Evolutionary conservation across 495 filamentous ascomycete species (phyloP), one percentile per base, ranked within the genome.

Genomic region (Podospora conica): DNA sequence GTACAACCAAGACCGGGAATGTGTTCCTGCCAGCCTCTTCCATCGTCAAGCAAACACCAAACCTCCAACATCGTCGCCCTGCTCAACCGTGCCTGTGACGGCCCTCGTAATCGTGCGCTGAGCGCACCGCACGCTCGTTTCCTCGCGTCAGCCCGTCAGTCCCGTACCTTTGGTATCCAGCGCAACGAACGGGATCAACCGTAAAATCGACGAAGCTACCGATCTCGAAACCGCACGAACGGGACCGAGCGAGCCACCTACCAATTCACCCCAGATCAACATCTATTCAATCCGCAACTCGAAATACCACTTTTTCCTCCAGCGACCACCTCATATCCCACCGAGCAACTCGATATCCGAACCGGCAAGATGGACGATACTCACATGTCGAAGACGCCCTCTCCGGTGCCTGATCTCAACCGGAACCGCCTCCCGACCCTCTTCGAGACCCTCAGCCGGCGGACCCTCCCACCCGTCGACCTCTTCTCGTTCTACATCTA

Each of bases 401-500:
- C 80, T 24, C 76, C 78, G 24, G 68, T 76, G 58, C 83, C 83
- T 27, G 83, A 86, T 65, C 65, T 80, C 29, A 74, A 74, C 62
- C 87, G 95, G 61, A 95, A 96, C 73, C 86, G 95, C 48, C 85
- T 99, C 11, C 95, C 95, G 20, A 97, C 91, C 0, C 87, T 98
- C 53, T 96, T 95, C 74, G 95, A 99, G 75, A 95, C 98, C 48
- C 83, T 99, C 48, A 96, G 92, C 70, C 87, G 96, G 61, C 86
- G 91, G 55, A 99, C 95, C 3, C 83, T 93, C 21, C 88, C 96
- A 55, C 95, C 95, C 0, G 94, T 98, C 48, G 96, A 98, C 75
- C 85, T 99, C 11, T 98, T 95, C 81, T 96, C 93, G 3, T 98
- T 98, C 82, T 98, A 98, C 82, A 98, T 99, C 71, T 99, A 96